Base-by-base conservation (phyloP, 2,329 filamentous ascomycete species). In the Pestalotiopsis fici region DNA sequence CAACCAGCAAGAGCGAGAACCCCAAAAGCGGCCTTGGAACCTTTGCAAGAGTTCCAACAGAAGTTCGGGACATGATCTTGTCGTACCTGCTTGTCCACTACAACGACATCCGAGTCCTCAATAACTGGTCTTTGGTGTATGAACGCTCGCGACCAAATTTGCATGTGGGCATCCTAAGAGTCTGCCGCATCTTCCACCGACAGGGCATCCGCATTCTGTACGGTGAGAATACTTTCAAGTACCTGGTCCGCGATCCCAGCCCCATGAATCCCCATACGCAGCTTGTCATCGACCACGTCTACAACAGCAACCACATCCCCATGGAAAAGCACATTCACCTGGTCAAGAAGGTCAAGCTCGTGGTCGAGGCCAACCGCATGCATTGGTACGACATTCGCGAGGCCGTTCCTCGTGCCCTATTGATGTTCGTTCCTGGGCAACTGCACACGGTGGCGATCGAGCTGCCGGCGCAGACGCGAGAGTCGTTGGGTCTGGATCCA, bases 181-280 rank as follows among this genome's bases (percentile, higher is more conserved):
- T 74, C 2, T 82, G 79, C 73, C 71, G 69, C 3, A 65, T 67
- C 1, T 69, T 84, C 31, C 77, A 77, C 37, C 6, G 59, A 0
- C 82, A 86, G 71, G 81, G 80, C 2, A 69, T 78, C 2, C 71
- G 71, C 1, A 72, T 86, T 4, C 76, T 88, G 0, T 88, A 85
- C 66, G 81, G 83, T 2, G 76, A 80, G 31, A 87, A 87, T 62
- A 77, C 64, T 0, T 87, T 87, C 67, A 69, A 77, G 1, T 87
- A 87, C 68, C 74, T 78, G 7, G 73, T 86, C 13, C 79, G 84
- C 1, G 83, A 86, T 67, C 73, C 73, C 1, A 3, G 21, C 11
- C 37, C 59, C 13, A 43, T 66, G 66, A 15, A 70, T 61, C 7
- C 21, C 3, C 65, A 65, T 9, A 73, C 71, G 28, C 4, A 31